These are phyloP conservation scores for Rhizopogon rudus DNA, from an alignment of 768 basidiomycete species.

Conservation along the genomic window DNA sequence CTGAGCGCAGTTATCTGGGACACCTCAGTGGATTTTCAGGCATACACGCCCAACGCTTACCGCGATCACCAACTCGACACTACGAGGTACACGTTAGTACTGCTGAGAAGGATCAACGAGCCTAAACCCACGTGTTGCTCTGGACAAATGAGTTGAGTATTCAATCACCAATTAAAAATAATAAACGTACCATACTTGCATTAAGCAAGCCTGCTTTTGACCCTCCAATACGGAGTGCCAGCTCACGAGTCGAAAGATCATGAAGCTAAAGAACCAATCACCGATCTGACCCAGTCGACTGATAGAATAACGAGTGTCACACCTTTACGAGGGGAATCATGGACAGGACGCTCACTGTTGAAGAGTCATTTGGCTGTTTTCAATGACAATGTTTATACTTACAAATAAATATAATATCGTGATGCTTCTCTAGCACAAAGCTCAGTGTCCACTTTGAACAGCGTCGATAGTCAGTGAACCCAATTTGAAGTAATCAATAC, in stretches of 20 bases:
- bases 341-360: constrained; percentile 57
- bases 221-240: constrained; percentile 73
- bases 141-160: constrained; percentile 17
- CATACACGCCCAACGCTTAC: constrained; percentile 35
- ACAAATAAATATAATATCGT: constrained; percentile 61
- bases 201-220: constrained; percentile 75
- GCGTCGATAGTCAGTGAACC: not conserved
- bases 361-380: not conserved
- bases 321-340: constrained; percentile 81
- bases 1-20: constrained; percentile 69
- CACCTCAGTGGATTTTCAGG: not conserved
- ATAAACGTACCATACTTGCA: constrained; percentile 64
- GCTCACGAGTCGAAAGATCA: constrained; percentile 68
- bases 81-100: not conserved
- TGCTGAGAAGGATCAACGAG: constrained; percentile 1
- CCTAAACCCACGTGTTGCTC: constrained; percentile 52
- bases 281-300: not conserved
- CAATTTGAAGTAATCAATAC: not conserved
- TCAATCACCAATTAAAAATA: not conserved
- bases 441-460: constrained; percentile 50
- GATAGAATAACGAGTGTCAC: not conserved
- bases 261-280: constrained; percentile 47
- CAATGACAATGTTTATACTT: constrained; percentile 16
- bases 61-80: constrained; percentile 65
- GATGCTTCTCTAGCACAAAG: constrained; percentile 39